These are phyloP conservation scores for Prunus fruticosa DNA, from an alignment of 306 rosid genomes.

Conservation along the genomic window DNA sequence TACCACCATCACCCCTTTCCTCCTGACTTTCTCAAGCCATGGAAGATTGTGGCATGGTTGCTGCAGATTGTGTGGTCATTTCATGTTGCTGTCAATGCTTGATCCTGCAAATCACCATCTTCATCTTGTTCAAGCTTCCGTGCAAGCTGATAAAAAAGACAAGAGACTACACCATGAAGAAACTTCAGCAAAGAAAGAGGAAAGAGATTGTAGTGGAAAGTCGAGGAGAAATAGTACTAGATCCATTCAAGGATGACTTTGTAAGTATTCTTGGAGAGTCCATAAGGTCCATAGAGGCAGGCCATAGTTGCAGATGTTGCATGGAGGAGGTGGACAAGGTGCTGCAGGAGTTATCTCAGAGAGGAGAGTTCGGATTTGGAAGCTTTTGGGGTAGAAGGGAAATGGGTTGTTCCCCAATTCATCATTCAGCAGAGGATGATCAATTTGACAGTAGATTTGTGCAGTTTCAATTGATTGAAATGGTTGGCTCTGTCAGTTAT, in stretches of 20 bases:
- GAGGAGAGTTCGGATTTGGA: conserved; percentile 82
- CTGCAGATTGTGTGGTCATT: conserved; percentile 70
- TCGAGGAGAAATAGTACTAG: conserved; percentile 17
- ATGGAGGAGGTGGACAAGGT: conserved; percentile 76
- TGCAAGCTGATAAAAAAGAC: conserved; percentile 49
- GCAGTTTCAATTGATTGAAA: conserved; percentile 43
- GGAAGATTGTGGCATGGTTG: conserved; percentile 68
- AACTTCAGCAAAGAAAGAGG: conserved; percentile 38
- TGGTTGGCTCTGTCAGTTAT: conserved; percentile 32
- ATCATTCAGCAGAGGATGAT: conserved; percentile 14
- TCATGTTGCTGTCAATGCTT: conserved; percentile 92
- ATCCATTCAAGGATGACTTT: conserved; percentile 29
- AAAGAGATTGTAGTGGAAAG: conserved; percentile 17
- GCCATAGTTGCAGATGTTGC: conserved; percentile 36
- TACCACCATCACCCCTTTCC: conserved; percentile 16
- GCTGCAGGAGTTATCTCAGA: conserved; percentile 53
- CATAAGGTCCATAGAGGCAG: conserved; percentile 21
- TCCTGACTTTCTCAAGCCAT: conserved; percentile 27
- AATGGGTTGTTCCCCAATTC: conserved; percentile 16
- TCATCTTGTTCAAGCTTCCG: conserved; percentile 64
- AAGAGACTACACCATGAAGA: conserved; percentile 50
- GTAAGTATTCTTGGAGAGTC: conserved; percentile 34
- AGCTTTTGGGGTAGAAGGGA: conserved; percentile 60
- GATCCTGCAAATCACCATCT: conserved; percentile 56
- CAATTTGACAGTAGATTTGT: conserved; percentile 26